phyloP scores from a whole-genome alignment of 495 filamentous ascomycete species.

The Daldinia childiae region DNA sequence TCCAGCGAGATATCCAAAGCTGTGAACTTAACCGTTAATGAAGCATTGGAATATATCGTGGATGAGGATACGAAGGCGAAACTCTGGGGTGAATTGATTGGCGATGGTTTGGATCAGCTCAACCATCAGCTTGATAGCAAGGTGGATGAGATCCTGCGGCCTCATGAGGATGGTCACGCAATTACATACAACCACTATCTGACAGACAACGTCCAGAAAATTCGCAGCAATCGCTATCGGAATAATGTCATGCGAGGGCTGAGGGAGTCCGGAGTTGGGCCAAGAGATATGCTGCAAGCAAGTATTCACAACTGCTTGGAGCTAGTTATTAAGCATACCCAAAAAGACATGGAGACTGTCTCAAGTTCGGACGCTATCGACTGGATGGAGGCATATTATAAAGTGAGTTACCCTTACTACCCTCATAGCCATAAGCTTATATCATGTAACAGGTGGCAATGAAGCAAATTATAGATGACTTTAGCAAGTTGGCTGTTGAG shows the following conservation, averaged over 20 bases:
- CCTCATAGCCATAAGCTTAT: not conserved
- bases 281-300: not conserved
- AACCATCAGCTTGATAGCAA: slow-evolving; percentile 41
- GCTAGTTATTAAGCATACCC: slow-evolving; percentile 15
- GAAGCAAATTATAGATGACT: slow-evolving; percentile 61
- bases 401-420: slow-evolving; percentile 33
- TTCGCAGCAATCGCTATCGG: slow-evolving; percentile 41
- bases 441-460: slow-evolving; percentile 55
- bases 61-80: slow-evolving; percentile 46
- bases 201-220: slow-evolving; percentile 58
- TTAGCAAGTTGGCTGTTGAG: slow-evolving; percentile 61
- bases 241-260: slow-evolving; percentile 27
- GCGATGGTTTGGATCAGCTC: slow-evolving; percentile 43
- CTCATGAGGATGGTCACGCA: slow-evolving; percentile 51
- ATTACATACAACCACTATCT: slow-evolving; percentile 70
- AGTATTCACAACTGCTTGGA: slow-evolving; percentile 12
- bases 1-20: slow-evolving; percentile 43
- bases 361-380: slow-evolving; percentile 47
- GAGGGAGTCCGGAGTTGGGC: slow-evolving; percentile 23
- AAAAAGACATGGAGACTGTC: slow-evolving; percentile 47
- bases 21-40: slow-evolving; percentile 39
- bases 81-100: slow-evolving; percentile 46
- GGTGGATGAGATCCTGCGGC: slow-evolving; percentile 47
- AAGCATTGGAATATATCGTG: slow-evolving; percentile 42
- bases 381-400: slow-evolving; percentile 54